phyloP scores from a whole-genome alignment of 257 asterid species.

The Nicotiana knightiana region DNA sequence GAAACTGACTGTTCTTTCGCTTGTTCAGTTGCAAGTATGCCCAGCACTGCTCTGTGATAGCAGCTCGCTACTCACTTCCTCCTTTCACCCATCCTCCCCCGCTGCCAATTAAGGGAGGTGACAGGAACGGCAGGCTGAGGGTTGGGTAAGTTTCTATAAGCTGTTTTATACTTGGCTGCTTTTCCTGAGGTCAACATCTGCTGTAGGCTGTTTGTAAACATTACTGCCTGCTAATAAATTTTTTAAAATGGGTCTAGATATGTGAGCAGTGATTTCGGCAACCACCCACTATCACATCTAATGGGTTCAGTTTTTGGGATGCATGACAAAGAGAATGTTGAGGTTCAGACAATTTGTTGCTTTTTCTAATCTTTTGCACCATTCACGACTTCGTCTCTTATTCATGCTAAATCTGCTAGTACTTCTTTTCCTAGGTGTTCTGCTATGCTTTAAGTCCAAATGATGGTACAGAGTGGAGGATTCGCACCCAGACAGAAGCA shows the following conservation, averaged over 20 bases:
- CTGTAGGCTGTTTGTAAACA: not conserved
- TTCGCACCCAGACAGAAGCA: conserved; percentile 78
- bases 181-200: not conserved
- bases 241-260: conserved; percentile 43
- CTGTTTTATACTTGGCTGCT: not conserved
- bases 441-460: conserved; percentile 94
- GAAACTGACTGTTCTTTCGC: conserved; percentile 5
- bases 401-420: conserved; percentile 6
- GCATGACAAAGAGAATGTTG: conserved; percentile 79
- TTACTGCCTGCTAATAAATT: not conserved
- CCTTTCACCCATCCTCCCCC: conserved; percentile 84
- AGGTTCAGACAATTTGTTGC: conserved; percentile 42
- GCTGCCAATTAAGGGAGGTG: conserved; percentile 58
- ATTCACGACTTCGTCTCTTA: not conserved
- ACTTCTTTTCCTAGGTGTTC: conserved; percentile 52
- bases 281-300: conserved; percentile 96
- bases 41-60: conserved; percentile 88
- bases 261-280: conserved; percentile 98
- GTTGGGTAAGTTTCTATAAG: conserved; percentile 57
- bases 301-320: conserved; percentile 99
- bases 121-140: conserved; percentile 62
- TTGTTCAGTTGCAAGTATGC: conserved; percentile 86
- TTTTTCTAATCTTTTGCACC: conserved; percentile 4
- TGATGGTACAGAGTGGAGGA: conserved; percentile 97
- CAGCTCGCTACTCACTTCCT: conserved; percentile 84